Evolutionary conservation across 306 rosid genomes (phyloP).

Genomic region (Dalbergia cochinchinensis): DNA sequence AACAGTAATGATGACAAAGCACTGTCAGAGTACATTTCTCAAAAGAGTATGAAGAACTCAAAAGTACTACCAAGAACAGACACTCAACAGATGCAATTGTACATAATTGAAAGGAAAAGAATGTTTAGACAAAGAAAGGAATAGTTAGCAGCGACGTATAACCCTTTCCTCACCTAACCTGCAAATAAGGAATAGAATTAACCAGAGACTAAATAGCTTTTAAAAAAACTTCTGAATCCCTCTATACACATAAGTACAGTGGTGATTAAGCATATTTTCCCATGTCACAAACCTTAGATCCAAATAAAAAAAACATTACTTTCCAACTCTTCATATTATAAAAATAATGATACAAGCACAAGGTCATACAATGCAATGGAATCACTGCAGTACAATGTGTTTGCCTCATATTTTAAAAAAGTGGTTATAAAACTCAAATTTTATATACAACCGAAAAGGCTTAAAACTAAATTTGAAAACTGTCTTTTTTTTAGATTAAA

Average conservation of each 20-base stretch:
- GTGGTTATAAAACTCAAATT: no score
- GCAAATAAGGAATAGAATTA: background rate
- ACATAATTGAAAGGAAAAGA: slow-evolving; percentile 20
- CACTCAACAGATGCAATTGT: background rate
- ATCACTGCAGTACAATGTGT: background rate
- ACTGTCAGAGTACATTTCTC: background rate
- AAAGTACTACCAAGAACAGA: slow-evolving; percentile 13
- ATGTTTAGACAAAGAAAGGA: slow-evolving; percentile 16
- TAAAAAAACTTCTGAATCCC: slow-evolving; percentile 16
- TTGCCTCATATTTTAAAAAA: no score
- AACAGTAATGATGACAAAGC: background rate
- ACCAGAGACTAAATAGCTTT: background rate
- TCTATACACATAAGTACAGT: slow-evolving; percentile 11
- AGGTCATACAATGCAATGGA: background rate
- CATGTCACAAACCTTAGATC: background rate
- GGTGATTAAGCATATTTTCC: background rate
- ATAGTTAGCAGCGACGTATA: background rate
- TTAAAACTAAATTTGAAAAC: no score
- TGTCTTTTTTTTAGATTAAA: no score
- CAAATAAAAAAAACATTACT: background rate
- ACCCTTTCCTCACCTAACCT: background rate
- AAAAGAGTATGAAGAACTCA: slow-evolving; percentile 1
- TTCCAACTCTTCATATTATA: background rate
- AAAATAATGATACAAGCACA: slow-evolving; percentile 1
- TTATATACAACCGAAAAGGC: no score